Conservation (phyloP, 306 rosid species). For the Dryas drummondii region DNA sequence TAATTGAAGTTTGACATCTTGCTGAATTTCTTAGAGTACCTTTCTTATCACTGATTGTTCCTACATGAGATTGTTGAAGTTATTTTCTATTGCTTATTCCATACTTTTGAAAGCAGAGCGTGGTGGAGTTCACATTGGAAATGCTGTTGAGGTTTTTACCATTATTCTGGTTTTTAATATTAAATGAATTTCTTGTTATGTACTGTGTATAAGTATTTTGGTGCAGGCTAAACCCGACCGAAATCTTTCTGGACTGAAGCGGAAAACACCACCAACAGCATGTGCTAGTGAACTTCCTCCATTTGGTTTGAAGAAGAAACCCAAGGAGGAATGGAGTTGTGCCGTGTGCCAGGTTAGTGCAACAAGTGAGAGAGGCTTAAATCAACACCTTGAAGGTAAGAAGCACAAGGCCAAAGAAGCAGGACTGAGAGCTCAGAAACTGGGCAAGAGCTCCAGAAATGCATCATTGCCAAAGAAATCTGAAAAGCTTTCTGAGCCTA, state of each 20-base stretch:
- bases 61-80: background rate
- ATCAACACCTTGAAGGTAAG: constrained; percentile 56
- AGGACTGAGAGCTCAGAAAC: constrained; percentile 18
- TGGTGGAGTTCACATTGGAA: background rate
- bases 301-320: constrained; percentile 36
- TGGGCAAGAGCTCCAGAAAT: constrained; percentile 14
- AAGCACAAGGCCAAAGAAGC: constrained; percentile 63
- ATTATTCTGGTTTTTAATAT: constrained; percentile 4
- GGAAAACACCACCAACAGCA: constrained; percentile 31
- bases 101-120: background rate
- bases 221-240: constrained; percentile 63
- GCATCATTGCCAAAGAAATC: constrained; percentile 13
- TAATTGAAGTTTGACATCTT: background rate
- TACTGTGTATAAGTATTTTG: constrained; percentile 27
- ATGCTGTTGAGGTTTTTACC: constrained; percentile 21
- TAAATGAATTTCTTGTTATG: constrained; percentile 1
- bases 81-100: background rate
- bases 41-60: background rate
- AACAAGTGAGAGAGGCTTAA: constrained; percentile 33
- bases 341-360: constrained; percentile 47
- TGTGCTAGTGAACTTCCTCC: constrained; percentile 18
- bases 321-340: constrained; percentile 63
- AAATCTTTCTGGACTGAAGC: constrained; percentile 30
- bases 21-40: background rate
- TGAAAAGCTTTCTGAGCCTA: constrained; percentile 19